Evolutionary conservation across 257 asterid species (phyloP).

Genomic region (Solanum sejunctum): DNA sequence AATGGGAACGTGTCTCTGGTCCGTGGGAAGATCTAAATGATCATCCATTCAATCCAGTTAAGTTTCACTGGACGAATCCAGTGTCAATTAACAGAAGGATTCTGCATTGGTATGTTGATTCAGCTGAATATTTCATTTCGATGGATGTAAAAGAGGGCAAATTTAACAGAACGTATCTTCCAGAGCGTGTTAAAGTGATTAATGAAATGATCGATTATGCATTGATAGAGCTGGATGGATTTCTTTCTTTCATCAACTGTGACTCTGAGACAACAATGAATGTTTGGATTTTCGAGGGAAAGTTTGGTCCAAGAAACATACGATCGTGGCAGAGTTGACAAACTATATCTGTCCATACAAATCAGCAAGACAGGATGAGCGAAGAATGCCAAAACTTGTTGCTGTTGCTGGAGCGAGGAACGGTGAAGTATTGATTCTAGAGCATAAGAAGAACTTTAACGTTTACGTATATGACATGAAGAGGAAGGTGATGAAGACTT

Average conservation of each 20-base stretch:
- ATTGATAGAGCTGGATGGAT: neutral
- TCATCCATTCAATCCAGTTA: neutral
- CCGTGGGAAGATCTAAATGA: neutral
- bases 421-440: neutral
- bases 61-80: neutral
- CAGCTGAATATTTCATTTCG: neutral
- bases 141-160: neutral
- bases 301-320: slow-evolving; percentile 10
- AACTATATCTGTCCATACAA: neutral
- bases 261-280: neutral
- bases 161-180: neutral
- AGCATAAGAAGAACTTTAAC: neutral
- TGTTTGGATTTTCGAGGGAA: slow-evolving; percentile 6
- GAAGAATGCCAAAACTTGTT: neutral
- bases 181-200: neutral
- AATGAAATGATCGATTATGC: neutral
- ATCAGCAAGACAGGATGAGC: neutral
- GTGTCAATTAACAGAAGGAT: neutral
- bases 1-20: slow-evolving; percentile 3
- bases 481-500: neutral
- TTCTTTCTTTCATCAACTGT: neutral
- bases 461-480: neutral
- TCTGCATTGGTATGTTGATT: slow-evolving; percentile 5
- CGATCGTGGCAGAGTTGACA: neutral
- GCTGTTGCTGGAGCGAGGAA: neutral